These are phyloP conservation scores for Citrus medica DNA, from an alignment of 345 rosid species.

Conservation along the genomic window DNA sequence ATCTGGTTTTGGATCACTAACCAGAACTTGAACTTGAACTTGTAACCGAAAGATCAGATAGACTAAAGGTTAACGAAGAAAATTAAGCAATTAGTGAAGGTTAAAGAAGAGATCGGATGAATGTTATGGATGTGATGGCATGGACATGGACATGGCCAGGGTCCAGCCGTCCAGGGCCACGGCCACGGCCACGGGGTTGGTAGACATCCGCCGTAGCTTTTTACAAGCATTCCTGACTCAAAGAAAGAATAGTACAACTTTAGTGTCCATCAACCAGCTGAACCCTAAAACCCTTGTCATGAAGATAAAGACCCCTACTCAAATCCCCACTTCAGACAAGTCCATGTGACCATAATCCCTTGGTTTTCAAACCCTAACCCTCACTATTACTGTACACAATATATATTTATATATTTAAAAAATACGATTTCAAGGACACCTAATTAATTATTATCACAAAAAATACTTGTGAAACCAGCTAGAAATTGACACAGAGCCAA, in stretches of 20 bases:
- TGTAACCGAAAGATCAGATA: slow-evolving; percentile 9
- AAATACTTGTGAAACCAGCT: slow-evolving; percentile 9
- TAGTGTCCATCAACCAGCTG: slow-evolving; percentile 21
- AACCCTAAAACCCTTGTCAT: slow-evolving; percentile 13
- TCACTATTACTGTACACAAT: not conserved
- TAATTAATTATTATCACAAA: not conserved
- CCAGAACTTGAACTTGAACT: no score
- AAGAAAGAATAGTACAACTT: slow-evolving; percentile 1
- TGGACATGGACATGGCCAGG: no score
- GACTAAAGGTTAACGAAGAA: not conserved
- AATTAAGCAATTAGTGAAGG: not conserved
- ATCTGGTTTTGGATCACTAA: no score
- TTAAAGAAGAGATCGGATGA: no score
- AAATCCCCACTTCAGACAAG: slow-evolving; percentile 31
- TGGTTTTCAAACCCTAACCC: slow-evolving; percentile 40
- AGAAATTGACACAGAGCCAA: slow-evolving; percentile 21
- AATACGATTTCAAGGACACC: no score
- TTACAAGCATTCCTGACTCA: slow-evolving; percentile 14
- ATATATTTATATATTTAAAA: no score
- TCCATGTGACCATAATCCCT: slow-evolving; percentile 50
- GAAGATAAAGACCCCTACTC: slow-evolving; percentile 18
- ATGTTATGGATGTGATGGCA: no score
- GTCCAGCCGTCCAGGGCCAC: no score
- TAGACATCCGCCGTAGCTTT: not conserved
- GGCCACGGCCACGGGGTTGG: not conserved